Base-by-base conservation (phyloP, 208 protist genomes). In the Naegleria lovaniensis region DNA sequence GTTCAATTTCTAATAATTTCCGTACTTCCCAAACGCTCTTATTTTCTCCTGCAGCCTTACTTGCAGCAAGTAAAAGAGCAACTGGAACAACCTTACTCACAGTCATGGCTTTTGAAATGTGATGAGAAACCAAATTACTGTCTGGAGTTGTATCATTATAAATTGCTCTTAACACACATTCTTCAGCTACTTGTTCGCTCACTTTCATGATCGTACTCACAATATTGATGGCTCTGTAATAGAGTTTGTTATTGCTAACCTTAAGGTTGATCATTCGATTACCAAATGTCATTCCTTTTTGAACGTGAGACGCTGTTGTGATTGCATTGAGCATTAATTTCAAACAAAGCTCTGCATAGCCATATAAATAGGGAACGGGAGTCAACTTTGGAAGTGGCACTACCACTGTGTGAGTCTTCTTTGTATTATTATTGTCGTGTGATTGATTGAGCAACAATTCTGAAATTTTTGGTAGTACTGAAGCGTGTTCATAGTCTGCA, bases 291-390 rank as follows among this genome's bases (percentile, higher is more conserved):
- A 87, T 88, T 33, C 91, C 93, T 39, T 55, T 48, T 4, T 41
- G 41, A 5, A 94, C 83, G 15, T 93, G 85, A 38, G 92, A 84
- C 29, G 83, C 55, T 1, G 93, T 94, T 9, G 91, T 87, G 4
- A 94, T 91, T 3, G 83, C 59, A 85, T 94, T 94, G 15, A 94
- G 55, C 0, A 90, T 16, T 6, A 93, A 41, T 83, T 94, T 94
- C 3, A 92, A 29, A 15, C 67, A 40, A 5, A 93, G 41, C 15
- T 87, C 51, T 48, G 91, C 91, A 90, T 39, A 90, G 22, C 83
- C 51, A 59, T 59, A 33, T 9, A 92, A 92, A 52, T 25, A n/a
- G n/a, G 38, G 40, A 36, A 91, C 40, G 38, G 40, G 41, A 38
- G 5, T n/a, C 19, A 58, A 38, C 0, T 0, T 40, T 11, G 4